Evolutionary conservation across 2,329 filamentous ascomycete genomes (phyloP).

Genomic region (Dactylonectria macrodidyma): DNA sequence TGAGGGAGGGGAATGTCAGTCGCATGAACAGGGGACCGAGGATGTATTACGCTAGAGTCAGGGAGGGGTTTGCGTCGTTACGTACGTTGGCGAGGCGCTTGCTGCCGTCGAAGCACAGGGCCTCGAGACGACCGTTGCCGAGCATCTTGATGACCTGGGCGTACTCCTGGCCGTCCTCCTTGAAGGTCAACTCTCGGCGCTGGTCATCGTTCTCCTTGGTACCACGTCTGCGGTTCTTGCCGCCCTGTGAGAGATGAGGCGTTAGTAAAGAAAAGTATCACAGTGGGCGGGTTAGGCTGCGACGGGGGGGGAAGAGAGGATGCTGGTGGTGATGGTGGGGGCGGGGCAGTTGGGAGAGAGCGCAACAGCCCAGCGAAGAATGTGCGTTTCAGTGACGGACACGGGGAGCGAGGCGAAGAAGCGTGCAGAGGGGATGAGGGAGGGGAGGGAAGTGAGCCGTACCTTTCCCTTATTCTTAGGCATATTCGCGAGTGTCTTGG

Average conservation of each 20-base stretch:
- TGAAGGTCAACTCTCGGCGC: slow-evolving; percentile 98
- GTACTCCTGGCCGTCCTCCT: slow-evolving; percentile 91
- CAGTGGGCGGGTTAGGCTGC: slow-evolving; percentile 13
- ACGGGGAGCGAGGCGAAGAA: not conserved
- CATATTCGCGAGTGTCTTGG: slow-evolving; percentile 70
- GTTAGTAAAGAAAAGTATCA: slow-evolving; percentile 36
- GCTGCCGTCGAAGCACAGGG: slow-evolving; percentile 91
- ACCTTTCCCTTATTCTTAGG: slow-evolving; percentile 99
- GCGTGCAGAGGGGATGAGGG: slow-evolving; percentile 16
- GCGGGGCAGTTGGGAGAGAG: slow-evolving; percentile 44
- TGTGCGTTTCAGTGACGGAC: slow-evolving; percentile 18
- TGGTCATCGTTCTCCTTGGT: slow-evolving; percentile 99
- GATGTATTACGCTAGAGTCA: too few species aligned
- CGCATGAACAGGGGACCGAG: slow-evolving; percentile 50
- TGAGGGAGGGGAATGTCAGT: slow-evolving; percentile 66
- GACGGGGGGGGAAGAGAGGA: slow-evolving; percentile 26
- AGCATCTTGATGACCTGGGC: slow-evolving; percentile 85
- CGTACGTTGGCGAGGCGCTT: slow-evolving; percentile 60
- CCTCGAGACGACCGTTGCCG: slow-evolving; percentile 93
- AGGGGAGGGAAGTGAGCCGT: slow-evolving; percentile 51
- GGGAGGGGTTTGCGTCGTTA: slow-evolving; percentile 25
- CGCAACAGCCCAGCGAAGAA: slow-evolving; percentile 31
- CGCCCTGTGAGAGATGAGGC: slow-evolving; percentile 74
- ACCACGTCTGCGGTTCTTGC: slow-evolving; percentile 98
- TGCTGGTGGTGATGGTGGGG: slow-evolving; percentile 44